Evolutionary conservation across 257 asterid genomes (phyloP).

Genomic region (Nicotiana obtusifolia): DNA sequence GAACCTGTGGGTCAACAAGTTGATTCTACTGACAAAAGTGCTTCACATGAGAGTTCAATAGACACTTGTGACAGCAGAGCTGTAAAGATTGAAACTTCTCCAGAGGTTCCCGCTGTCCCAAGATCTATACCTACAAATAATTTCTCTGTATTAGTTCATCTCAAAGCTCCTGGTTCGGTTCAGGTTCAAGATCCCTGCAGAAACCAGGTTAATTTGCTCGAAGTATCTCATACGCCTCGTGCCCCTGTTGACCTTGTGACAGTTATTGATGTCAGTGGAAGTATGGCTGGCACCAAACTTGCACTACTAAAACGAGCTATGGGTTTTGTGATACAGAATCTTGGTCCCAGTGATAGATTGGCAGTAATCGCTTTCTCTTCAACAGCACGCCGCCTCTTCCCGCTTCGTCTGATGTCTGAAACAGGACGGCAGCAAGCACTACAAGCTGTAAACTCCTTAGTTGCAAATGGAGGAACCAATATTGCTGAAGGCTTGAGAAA

Average conservation of each 20-base stretch:
- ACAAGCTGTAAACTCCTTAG: slow-evolving; percentile 74
- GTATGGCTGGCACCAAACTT: slow-evolving; percentile 99
- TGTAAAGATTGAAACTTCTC: slow-evolving; percentile 51
- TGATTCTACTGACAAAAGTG: slow-evolving; percentile 24
- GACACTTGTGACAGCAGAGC: slow-evolving; percentile 31
- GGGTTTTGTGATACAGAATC: slow-evolving; percentile 97
- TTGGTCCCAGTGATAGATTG: slow-evolving; percentile 82
- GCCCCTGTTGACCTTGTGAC: slow-evolving; percentile 97
- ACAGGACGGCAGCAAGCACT: slow-evolving; percentile 81
- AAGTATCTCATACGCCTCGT: slow-evolving; percentile 51
- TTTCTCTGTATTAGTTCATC: slow-evolving; percentile 64
- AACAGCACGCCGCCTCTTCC: slow-evolving; percentile 88
- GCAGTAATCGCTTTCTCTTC: slow-evolving; percentile 97
- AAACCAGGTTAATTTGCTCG: slow-evolving; percentile 25
- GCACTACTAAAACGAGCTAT: slow-evolving; percentile 91
- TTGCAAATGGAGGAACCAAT: slow-evolving; percentile 95
- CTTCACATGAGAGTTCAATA: slow-evolving; percentile 15
- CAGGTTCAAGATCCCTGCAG: slow-evolving; percentile 29
- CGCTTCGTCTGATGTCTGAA: slow-evolving; percentile 89
- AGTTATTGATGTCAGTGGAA: slow-evolving; percentile 92
- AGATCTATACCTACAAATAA: slow-evolving; percentile 31
- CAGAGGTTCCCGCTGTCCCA: slow-evolving; percentile 64
- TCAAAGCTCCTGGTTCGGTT: slow-evolving; percentile 79
- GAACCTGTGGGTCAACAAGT: slow-evolving; percentile 60
- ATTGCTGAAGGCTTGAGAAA: slow-evolving; percentile 95